Base-by-base conservation (phyloP, 805 yeast species). In the Hanseniaspora thailandica region DNA sequence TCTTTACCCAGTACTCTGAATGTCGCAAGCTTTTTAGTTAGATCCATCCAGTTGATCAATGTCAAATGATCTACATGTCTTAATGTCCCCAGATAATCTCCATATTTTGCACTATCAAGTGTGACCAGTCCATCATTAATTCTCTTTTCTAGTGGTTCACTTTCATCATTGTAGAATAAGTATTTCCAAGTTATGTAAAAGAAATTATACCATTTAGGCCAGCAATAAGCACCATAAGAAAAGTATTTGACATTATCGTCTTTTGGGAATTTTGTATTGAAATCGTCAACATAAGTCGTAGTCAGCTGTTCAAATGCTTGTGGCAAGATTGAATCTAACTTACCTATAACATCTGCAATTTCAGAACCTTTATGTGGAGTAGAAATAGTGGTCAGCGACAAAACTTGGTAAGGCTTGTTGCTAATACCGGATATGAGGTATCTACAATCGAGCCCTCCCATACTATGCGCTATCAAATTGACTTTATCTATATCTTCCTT, bases 391-490 rank as follows among this genome's bases (percentile, higher is more conserved):
- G 96, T 87, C 28, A 88, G 69, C 40, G 93, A 83, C 1, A 74
- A 78, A 8, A 89, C 83, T 58, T 78, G 69, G 59, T 78, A 82
- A 41, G 73, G 67, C 25, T 73, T 59, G 43, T 61, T 49, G 55
- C 63, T 68, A 2, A 84, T 63, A 47, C 75, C 70, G 0, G 85
- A 74, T 2, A 87, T 84, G 58, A 89, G 66, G 62, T 80, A 86
- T 49, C 97, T 69, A 33, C 88, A 78, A 62, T 89, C 96, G 30
- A 88, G 68, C 0, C 97, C 97, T 5, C 97, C 97, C 96, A 88
- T 87, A 0, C 96, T 86, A 63, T 88, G 97, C 5, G 93, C 93
- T 25, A 88, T 72, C 43, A 88, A 64, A 61, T 89, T 89, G 15
- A 88, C 73, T 55, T 78, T 80, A 20, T 79, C 58, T 12, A 68